phyloP scores from a whole-genome alignment of 2,329 filamentous ascomycete genomes.

The Fusarium sp. region DNA sequence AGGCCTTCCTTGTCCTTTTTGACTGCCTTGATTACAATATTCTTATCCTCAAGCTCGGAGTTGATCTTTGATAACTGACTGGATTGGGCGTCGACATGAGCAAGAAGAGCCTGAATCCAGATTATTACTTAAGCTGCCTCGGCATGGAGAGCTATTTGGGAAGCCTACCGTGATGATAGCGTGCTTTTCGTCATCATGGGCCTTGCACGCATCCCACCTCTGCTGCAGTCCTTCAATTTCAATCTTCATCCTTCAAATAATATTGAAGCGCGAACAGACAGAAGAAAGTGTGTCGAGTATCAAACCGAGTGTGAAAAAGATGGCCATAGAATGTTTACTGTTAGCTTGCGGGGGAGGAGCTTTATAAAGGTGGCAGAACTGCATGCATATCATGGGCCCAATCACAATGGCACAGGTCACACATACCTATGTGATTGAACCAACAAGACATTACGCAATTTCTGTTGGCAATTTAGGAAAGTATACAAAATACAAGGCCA shows the following conservation, averaged over 20 bases:
- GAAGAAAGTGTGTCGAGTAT: neutral
- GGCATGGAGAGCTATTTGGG: neutral
- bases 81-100: neutral
- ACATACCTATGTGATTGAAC: neutral
- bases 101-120: neutral
- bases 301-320: neutral
- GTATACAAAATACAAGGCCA: neutral
- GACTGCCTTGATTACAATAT: neutral
- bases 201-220: neutral
- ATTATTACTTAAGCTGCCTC: neutral
- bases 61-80: neutral
- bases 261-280: neutral
- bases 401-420: neutral
- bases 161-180: neutral
- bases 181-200: conserved; percentile 16
- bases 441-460: neutral
- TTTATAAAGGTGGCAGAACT: neutral
- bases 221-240: neutral
- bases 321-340: neutral
- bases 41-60: neutral
- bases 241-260: neutral
- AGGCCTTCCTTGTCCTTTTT: neutral
- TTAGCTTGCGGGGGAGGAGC: neutral
- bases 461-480: neutral
- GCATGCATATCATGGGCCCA: neutral